These are phyloP conservation scores for Garcia nutans DNA, from an alignment of 345 rosid genomes.

Conservation along the genomic window DNA sequence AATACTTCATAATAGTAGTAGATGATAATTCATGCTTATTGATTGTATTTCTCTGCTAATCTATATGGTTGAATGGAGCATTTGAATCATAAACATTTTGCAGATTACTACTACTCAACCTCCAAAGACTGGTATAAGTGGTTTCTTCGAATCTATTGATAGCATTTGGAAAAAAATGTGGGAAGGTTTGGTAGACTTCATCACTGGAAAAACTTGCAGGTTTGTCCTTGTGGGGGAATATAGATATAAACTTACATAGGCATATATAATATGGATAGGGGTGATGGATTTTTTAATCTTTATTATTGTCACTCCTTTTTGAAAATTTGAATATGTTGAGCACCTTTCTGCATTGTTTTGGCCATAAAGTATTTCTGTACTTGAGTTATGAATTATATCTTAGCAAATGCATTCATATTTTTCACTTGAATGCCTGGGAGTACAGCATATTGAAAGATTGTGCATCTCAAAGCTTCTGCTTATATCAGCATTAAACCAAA, in stretches of 20 bases:
- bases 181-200: conserved; percentile 66
- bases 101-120: conserved; percentile 68
- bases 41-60: too few relatives aligned
- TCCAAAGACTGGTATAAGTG: conserved; percentile 53
- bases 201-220: conserved; percentile 89
- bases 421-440: background rate
- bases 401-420: background rate
- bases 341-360: background rate
- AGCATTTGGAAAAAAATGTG: conserved; percentile 51
- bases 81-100: conserved; percentile 21
- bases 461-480: background rate
- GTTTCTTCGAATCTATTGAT: conserved; percentile 67
- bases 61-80: too few relatives aligned
- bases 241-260: background rate
- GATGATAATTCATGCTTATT: background rate
- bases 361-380: background rate
- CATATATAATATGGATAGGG: background rate
- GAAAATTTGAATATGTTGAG: background rate
- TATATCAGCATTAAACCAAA: background rate
- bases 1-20: background rate
- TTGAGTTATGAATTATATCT: background rate
- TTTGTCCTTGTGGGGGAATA: conserved; percentile 11
- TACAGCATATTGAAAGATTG: background rate
- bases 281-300: background rate
- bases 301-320: background rate